Base-by-base conservation (phyloP, 106 monocot genomes). In the Hemerocallis citrina region DNA sequence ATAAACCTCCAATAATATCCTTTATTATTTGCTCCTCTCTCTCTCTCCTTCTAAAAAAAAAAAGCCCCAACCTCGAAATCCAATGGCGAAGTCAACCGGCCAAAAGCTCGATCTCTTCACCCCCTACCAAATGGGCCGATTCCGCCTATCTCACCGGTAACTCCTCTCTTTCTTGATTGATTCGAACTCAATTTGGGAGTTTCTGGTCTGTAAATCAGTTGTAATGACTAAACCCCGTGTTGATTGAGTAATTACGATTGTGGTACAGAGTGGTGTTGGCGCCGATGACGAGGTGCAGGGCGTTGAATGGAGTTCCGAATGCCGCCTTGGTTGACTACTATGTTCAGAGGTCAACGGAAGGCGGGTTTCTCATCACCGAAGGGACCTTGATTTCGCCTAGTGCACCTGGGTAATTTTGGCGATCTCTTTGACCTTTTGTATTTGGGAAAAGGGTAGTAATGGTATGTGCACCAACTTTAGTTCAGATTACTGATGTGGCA, bases 251-350 rank as follows among this genome's bases (percentile, higher is more conserved):
- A 20, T 58, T 36, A 23, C 47, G 19, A 2, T 50, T 27, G 7
- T 24, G 23, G 8, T 50, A 24, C 59, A 87, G 86, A 40, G 68
- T 87, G 45, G 86, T 82, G 50, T 48, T 87, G 72, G 86, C 86
- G 68, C 86, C 86, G 32, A 79, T 87, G 79, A 87, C 86, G 61
- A 55, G 86, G 57, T 87, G 86, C 68, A 70, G 86, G 37, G 81
- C 86, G 47, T 29, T 79, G 57, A 52, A 65, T 34, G 86, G 82
- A 21, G 41, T 87, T 32, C 86, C 86, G 20, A 64, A 35, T 33
- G 46, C 62, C 5, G 86, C 75, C 19, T 40, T 69, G 21, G 74
- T 70, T 5, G 72, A 78, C 29, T 82, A 87, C 64, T 87, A 87
- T 43, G 65, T 47, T 36, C 86, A 87, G 66, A 64, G 86, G 7